Evolutionary conservation across 495 filamentous ascomycete genomes (phyloP).

Genomic region (Penicillium desertorum): DNA sequence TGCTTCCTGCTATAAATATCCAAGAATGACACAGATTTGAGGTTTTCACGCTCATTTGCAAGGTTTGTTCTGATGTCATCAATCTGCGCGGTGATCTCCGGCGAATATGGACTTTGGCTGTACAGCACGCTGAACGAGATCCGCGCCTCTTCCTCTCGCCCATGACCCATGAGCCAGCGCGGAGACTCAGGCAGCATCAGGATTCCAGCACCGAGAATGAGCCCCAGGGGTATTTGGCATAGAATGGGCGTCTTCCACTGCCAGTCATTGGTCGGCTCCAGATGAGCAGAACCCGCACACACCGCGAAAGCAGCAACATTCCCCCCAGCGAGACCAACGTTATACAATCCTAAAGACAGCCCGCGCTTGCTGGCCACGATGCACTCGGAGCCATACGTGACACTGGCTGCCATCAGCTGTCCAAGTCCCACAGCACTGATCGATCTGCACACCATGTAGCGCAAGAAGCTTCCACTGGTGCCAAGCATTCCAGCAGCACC

Average conservation of each 20-base stretch:
- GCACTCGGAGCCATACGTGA: slow-evolving; percentile 33
- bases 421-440: slow-evolving; percentile 32
- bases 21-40: slow-evolving; percentile 13
- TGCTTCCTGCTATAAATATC: slow-evolving; percentile 28
- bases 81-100: slow-evolving; percentile 24
- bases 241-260: slow-evolving; percentile 36
- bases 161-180: slow-evolving; percentile 29
- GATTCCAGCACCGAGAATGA: slow-evolving; percentile 29
- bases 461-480: slow-evolving; percentile 26
- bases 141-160: slow-evolving; percentile 26
- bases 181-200: slow-evolving; percentile 36
- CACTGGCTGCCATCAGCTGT: slow-evolving; percentile 21
- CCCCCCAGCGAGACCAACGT: slow-evolving; percentile 30
- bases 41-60: slow-evolving; percentile 17
- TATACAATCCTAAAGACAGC: slow-evolving; percentile 27
- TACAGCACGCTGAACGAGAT: slow-evolving; percentile 26
- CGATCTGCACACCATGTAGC: slow-evolving; percentile 35
- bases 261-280: slow-evolving; percentile 27
- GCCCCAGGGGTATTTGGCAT: slow-evolving; percentile 30
- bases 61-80: slow-evolving; percentile 28
- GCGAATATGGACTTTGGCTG: slow-evolving; percentile 22
- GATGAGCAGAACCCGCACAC: slow-evolving; percentile 27
- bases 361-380: slow-evolving; percentile 32
- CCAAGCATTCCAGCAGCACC: slow-evolving; percentile 31
- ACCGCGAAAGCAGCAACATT: slow-evolving; percentile 29